Evolutionary conservation across 225 moss, liverwort and hornwort species (phyloP), one percentile per base, ranked within the genome.

Genomic region (Bryoerythrophyllum caledonicum): DNA sequence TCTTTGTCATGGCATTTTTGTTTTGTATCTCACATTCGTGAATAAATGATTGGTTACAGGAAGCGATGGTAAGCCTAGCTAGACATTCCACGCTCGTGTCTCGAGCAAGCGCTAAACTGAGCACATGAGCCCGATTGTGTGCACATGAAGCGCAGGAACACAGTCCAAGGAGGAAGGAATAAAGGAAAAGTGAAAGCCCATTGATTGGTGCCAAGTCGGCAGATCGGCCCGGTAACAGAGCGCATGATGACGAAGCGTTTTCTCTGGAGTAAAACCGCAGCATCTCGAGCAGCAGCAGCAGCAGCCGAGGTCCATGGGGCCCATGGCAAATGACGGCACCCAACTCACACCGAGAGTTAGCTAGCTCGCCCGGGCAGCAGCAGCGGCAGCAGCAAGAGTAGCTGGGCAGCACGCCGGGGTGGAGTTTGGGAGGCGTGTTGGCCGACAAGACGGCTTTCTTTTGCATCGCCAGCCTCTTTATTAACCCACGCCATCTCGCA

Each of bases 361-460:
- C 20, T 37, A 11, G 13, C 65, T 23, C 64, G 37, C 67, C 0
- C 43, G 71, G 71, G 71, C 71, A 59, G 57, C 38, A 38, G 38
- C 38, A 9, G 38, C 38, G 38, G 38, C 38, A 8, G 38, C 8
- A 38, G 38, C 65, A 3, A 5, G 4, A 32, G 32, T 3, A 32
- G 32, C 32, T 32, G 32, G 38, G 44, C 44, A 44, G 44, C 14
- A 10, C 4, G n/a, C 20, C 8, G 9, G 24, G 9, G 56, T 10
- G 67, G 41, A 3, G 40, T 63, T 23, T 68, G 41, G 82, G 75
- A 82, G 53, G 75, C 82, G 82, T 82, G 82, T 79, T 0, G 0
- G 78, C 75, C 74, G 79, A 82, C 82, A 82, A 46, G 78, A 70
- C 70, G 60, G 76, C 81, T 67, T 41, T 58, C 65, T 60, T 81